A percentile compares a stretch with the other conserved stretches of the same genome.
Conservation (phyloP, 2,329 filamentous ascomycete species). For the Fusarium praegraminearum region DNA sequence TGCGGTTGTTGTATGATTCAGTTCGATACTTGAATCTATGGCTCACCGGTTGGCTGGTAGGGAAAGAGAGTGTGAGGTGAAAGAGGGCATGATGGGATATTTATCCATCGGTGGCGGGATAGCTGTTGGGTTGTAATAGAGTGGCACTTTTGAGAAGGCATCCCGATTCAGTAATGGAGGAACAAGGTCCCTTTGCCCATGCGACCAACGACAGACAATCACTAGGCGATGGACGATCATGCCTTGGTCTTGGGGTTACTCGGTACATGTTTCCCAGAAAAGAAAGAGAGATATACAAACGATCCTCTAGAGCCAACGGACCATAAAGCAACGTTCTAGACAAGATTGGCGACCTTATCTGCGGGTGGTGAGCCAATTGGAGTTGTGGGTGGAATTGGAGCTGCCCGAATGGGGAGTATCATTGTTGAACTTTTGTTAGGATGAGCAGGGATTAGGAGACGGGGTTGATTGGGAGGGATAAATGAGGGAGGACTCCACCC, state of each 20-base stretch:
- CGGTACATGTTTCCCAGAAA: constrained; percentile 10
- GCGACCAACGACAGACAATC: neutral
- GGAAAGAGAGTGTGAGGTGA: too few species aligned
- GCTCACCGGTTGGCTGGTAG: constrained; percentile 1
- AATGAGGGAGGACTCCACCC: constrained; percentile 19
- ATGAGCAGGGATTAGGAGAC: neutral
- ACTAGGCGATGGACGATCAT: neutral
- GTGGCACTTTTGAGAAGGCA: constrained; percentile 24
- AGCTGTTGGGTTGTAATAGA: neutral
- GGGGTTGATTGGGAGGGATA: neutral
- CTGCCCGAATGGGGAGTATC: constrained; percentile 8
- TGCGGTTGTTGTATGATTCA: neutral
- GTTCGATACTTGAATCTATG: constrained; percentile 9
- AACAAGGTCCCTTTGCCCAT: neutral
- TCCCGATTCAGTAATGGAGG: constrained; percentile 7
- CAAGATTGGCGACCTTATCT: constrained; percentile 22
- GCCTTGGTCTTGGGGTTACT: neutral
- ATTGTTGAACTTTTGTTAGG: constrained; percentile 23
- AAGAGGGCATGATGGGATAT: constrained; percentile 9
- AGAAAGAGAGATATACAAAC: constrained; percentile 27
- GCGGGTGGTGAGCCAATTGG: neutral
- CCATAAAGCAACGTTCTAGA: neutral
- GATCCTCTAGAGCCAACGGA: constrained; percentile 2
- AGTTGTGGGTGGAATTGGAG: neutral
- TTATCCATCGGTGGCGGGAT: constrained; percentile 22